Conservation (phyloP, 768 basidiomycete species). For the Xerocomus brunneocitrinus region DNA sequence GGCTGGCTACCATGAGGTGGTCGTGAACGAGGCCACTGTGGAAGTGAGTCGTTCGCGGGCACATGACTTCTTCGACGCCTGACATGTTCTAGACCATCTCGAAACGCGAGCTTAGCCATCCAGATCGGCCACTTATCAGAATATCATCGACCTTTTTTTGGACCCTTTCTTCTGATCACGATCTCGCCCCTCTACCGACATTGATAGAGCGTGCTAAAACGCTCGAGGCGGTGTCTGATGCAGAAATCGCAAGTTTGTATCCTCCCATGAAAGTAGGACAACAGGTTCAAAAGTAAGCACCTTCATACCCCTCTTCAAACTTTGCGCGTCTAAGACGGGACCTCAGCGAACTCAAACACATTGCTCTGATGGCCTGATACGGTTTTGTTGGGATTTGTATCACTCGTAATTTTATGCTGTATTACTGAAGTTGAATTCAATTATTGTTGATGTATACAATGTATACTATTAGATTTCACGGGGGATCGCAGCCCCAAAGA, state of each 20-base stretch:
- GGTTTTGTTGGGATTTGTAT: not conserved
- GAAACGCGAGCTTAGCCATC: constrained; percentile 49
- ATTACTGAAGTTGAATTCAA: constrained; percentile 38
- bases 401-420: not conserved
- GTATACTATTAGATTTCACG: constrained; percentile 13
- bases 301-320: not conserved
- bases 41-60: constrained; percentile 40
- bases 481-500: constrained; percentile 45
- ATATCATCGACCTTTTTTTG: constrained; percentile 97
- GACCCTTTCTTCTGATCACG: constrained; percentile 84
- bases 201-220: constrained; percentile 48
- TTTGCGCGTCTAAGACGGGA: constrained; percentile 6
- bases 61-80: not conserved
- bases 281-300: constrained; percentile 73
- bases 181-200: constrained; percentile 60
- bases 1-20: constrained; percentile 94
- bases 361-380: constrained; percentile 68
- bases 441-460: not conserved
- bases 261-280: constrained; percentile 79
- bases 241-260: constrained; percentile 42
- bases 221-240: constrained; percentile 33
- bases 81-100: constrained; percentile 51
- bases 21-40: constrained; percentile 78
- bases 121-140: constrained; percentile 85
- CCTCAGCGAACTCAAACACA: constrained; percentile 72